A percentile compares a stretch with the other conserved stretches of the same genome.
These are phyloP conservation scores for Dujonia santamariae DNA, from an alignment of 1,139 yeast species.

Conservation along the genomic window DNA sequence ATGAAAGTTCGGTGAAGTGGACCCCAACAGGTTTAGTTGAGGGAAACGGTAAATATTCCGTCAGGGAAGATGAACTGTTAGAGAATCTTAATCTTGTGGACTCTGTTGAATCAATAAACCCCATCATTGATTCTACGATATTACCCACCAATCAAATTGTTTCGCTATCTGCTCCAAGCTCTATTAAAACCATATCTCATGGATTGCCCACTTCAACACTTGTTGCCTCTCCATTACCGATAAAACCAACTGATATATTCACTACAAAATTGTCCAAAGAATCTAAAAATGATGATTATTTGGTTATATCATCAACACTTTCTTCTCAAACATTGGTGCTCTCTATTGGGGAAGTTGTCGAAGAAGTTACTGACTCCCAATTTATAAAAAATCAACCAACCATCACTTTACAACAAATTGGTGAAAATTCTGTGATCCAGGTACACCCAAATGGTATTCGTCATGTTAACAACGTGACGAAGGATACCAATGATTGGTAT, in stretches of 20 bases:
- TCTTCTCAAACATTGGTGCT: constrained; percentile 63
- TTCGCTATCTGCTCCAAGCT: constrained; percentile 33
- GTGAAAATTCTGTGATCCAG: constrained; percentile 63
- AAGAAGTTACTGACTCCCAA: constrained; percentile 69
- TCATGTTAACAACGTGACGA: constrained; percentile 43
- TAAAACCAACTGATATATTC: constrained; percentile 56
- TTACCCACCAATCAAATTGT: constrained; percentile 34
- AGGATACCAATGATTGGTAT: constrained; percentile 62
- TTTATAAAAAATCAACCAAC: constrained; percentile 59
- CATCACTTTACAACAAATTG: constrained; percentile 68
- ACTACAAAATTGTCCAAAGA: constrained; percentile 48
- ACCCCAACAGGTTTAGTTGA: too few relatives aligned
- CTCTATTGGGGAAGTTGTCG: constrained; percentile 76
- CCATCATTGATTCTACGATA: constrained; percentile 51
- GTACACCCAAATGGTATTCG: constrained; percentile 71
- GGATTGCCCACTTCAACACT: constrained; percentile 61
- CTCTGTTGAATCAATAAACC: constrained; percentile 51
- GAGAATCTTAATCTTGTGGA: constrained; percentile 63
- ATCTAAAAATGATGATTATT: constrained; percentile 57
- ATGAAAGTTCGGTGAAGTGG: constrained; percentile 15
- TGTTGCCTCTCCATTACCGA: constrained; percentile 72
- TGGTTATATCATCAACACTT: constrained; percentile 64
- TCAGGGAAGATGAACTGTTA: constrained; percentile 15
- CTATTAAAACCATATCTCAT: constrained; percentile 48
- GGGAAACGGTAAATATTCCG: neutral